Base-by-base conservation (phyloP, 192 early-diverging fungal genomes). In the Backusella macrospora region DNA sequence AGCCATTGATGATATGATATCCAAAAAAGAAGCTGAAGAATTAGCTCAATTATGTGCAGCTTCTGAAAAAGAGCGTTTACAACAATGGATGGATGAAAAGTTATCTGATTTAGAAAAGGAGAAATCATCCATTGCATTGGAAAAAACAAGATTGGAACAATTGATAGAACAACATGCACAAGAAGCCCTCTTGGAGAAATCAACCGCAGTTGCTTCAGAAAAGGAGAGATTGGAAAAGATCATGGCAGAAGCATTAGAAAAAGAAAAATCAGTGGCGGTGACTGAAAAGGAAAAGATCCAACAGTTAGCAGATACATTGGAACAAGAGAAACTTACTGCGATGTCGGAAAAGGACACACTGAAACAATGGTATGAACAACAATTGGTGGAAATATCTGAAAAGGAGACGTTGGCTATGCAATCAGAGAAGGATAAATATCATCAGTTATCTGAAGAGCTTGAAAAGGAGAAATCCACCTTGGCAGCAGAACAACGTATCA, bases 181-280 rank as follows among this genome's bases (percentile, higher is more conserved):
- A 34, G 29, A 34, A 34, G 29, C 29, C 29, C 29, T 34, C 0
- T 1, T 39, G 1, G 37, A n/a, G 3, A 65, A 3, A 6, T 4
- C 26, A 5, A 34, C 14, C 2, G 63, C 34, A 6, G 8, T 39
- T 26, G 13, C 63, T 65, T 34, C 18, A 23, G 44, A 68, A 68
- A 46, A 45, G n/a, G 26, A 14, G 0, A 21, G 10, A 13, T 5
- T 44, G 13, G 43, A 68, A 46, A 23, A 62, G 0, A 14, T 18
- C 5, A 62, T 62, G 21, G 59, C 59, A 10, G 18, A 68, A 40
- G 67, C 67, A 42, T 18, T 68, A 12, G 67, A 68, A 16, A 7
- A 46, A 40, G 39, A 42, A 45, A 46, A 23, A n/a, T 0, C 42
- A 1, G 1, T 42, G 39, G 3, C 43, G 5, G 13, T 15, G 9